Conservation (phyloP, 371 early-diverging fungal genomes). For the Batrachochytrium dendrobatidis region DNA sequence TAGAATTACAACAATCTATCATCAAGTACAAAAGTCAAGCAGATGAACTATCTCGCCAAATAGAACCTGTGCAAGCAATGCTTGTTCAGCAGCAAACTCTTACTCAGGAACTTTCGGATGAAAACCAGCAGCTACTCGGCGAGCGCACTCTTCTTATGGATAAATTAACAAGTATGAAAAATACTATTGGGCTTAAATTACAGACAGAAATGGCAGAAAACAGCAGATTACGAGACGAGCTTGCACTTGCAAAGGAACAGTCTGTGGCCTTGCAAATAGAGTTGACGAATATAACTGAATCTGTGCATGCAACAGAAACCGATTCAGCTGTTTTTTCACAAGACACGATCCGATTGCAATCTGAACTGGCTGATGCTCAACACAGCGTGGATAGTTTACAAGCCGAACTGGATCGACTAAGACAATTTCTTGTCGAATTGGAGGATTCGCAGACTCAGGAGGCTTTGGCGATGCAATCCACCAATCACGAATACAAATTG, state of each 20-base stretch:
- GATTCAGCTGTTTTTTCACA: background rate
- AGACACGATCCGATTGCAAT: slow-evolving; percentile 8
- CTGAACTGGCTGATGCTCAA: slow-evolving; percentile 11
- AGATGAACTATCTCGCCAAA: background rate
- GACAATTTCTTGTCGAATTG: slow-evolving; percentile 38
- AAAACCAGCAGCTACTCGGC: slow-evolving; percentile 11
- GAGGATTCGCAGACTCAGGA: slow-evolving; percentile 51
- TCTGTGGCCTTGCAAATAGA: slow-evolving; percentile 12
- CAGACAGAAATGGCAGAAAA: slow-evolving; percentile 43
- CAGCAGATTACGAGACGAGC: background rate
- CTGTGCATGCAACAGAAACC: background rate
- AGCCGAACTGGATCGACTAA: slow-evolving; percentile 18
- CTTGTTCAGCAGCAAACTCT: slow-evolving; percentile 8
- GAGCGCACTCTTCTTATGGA: slow-evolving; percentile 45
- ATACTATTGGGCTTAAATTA: slow-evolving; percentile 41
- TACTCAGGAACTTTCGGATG: slow-evolving; percentile 5
- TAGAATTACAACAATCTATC: no score
- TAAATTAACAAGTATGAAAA: slow-evolving; percentile 44
- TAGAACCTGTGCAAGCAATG: slow-evolving; percentile 1
- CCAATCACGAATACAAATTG: slow-evolving; percentile 37
- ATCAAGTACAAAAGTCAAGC: no score
- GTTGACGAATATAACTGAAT: slow-evolving; percentile 6
- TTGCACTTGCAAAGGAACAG: background rate
- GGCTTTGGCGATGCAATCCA: slow-evolving; percentile 33
- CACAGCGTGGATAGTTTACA: slow-evolving; percentile 14